Conservation (phyloP, 768 basidiomycete genomes). For the Lactifluus piperatus region DNA sequence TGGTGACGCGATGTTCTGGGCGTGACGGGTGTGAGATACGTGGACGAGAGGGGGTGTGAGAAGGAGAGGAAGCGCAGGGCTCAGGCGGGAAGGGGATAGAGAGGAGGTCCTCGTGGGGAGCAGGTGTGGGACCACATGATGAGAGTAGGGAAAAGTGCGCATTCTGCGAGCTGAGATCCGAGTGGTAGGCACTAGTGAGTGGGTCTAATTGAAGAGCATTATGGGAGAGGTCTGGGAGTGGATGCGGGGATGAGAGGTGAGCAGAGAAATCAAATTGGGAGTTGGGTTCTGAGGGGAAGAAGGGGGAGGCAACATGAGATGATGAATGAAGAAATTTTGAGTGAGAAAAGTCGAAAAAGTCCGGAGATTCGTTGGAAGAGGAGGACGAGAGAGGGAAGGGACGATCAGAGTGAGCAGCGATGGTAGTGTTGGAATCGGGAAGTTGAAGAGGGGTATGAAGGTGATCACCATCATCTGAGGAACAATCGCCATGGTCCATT, state of each 20-base stretch:
- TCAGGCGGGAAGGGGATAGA: slow-evolving; percentile 6
- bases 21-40: neutral
- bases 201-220: slow-evolving; percentile 18
- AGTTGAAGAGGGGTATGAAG: slow-evolving; percentile 19
- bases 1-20: slow-evolving; percentile 10
- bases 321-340: slow-evolving; percentile 18
- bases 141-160: slow-evolving; percentile 4
- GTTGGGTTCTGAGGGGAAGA: slow-evolving; percentile 7
- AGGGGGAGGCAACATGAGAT: slow-evolving; percentile 18
- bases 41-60: slow-evolving; percentile 3
- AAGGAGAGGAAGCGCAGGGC: neutral
- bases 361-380: slow-evolving; percentile 6
- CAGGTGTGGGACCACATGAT: neutral
- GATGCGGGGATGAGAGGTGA: neutral
- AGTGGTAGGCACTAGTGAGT: neutral
- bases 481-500: slow-evolving; percentile 19
- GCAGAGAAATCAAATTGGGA: neutral
- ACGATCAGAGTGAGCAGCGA: slow-evolving; percentile 5
- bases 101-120: slow-evolving; percentile 7
- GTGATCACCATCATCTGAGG: slow-evolving; percentile 19
- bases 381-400: slow-evolving; percentile 4
- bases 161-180: slow-evolving; percentile 7
- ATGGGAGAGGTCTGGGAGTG: slow-evolving; percentile 1
- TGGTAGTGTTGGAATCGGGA: slow-evolving; percentile 7
- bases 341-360: slow-evolving; percentile 8